Percentiles rank a stretch among this genome's conserved stretches.
Evolutionary conservation across 225 moss, liverwort and hornwort genomes (phyloP).

Genomic region (Pseudoscleropodium purum): DNA sequence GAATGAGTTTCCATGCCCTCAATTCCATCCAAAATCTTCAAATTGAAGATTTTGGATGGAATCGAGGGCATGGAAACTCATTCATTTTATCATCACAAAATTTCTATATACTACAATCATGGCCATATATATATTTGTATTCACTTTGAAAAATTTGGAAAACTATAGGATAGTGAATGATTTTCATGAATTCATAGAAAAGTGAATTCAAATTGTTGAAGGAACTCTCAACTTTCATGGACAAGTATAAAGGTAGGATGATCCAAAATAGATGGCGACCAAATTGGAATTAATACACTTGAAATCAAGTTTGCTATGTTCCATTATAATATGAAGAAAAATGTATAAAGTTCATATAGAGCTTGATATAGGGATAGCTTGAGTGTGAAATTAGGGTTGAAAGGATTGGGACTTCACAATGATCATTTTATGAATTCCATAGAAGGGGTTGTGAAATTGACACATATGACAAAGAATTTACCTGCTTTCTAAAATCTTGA

Average conservation of each 20-base stretch:
- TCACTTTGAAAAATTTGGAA: neutral
- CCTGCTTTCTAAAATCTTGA: neutral
- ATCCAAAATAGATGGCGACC: accelerated
- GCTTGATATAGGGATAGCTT: too few species aligned
- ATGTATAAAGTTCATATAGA: neutral
- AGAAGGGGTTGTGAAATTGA: neutral
- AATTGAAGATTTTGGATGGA: too few species aligned
- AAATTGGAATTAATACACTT: accelerated
- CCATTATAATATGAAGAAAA: neutral
- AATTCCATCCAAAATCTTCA: too few species aligned
- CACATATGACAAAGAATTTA: neutral
- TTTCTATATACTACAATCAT: too few species aligned
- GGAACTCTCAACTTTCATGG: neutral
- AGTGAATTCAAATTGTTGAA: neutral
- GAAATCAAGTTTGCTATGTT: neutral
- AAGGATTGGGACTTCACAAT: neutral
- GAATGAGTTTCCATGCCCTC: too few species aligned
- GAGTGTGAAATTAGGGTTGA: too few species aligned
- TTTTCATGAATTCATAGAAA: neutral
- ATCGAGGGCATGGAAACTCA: too few species aligned
- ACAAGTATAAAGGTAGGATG: neutral
- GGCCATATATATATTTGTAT: neutral
- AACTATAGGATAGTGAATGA: neutral
- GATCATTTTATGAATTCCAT: neutral
- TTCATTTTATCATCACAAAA: too few species aligned